Evolutionary conservation across 495 filamentous ascomycete species (phyloP).

Genomic region (Hypoxylon lienhwacheense): DNA sequence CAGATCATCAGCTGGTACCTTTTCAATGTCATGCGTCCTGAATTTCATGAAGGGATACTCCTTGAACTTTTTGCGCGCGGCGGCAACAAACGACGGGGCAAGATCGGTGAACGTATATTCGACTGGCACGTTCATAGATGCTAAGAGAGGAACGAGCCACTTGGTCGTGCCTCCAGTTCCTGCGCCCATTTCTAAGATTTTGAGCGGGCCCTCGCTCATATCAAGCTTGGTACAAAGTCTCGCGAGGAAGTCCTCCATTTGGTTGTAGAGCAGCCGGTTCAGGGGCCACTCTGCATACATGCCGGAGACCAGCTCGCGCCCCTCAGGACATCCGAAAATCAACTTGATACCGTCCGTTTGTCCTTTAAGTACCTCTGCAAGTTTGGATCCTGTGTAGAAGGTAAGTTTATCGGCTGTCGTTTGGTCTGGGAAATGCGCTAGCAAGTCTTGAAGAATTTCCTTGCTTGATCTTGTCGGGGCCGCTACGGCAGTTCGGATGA

Average conservation of each 20-base stretch:
- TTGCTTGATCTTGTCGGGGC: constrained; percentile 41
- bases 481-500: constrained; percentile 46
- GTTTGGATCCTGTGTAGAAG: constrained; percentile 45
- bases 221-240: constrained; percentile 36
- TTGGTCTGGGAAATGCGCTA: constrained; percentile 44
- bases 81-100: constrained; percentile 43
- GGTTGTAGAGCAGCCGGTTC: constrained; percentile 44
- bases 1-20: constrained; percentile 40
- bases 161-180: constrained; percentile 51
- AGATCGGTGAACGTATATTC: constrained; percentile 57
- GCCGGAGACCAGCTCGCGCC: constrained; percentile 48
- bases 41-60: constrained; percentile 44
- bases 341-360: constrained; percentile 51
- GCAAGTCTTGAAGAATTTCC: constrained; percentile 43
- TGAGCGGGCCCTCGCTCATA: constrained; percentile 28
- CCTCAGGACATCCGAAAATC: constrained; percentile 52
- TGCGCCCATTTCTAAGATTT: constrained; percentile 50
- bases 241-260: constrained; percentile 50
- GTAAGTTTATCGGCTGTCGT: constrained; percentile 45
- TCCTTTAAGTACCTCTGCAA: constrained; percentile 49
- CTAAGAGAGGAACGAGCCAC: constrained; percentile 40
- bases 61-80: constrained; percentile 41
- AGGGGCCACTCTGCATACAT: constrained; percentile 51
- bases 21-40: constrained; percentile 45
- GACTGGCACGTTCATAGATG: constrained; percentile 42